Base-by-base conservation (phyloP, 345 rosid genomes). In the Syzygium grande region DNA sequence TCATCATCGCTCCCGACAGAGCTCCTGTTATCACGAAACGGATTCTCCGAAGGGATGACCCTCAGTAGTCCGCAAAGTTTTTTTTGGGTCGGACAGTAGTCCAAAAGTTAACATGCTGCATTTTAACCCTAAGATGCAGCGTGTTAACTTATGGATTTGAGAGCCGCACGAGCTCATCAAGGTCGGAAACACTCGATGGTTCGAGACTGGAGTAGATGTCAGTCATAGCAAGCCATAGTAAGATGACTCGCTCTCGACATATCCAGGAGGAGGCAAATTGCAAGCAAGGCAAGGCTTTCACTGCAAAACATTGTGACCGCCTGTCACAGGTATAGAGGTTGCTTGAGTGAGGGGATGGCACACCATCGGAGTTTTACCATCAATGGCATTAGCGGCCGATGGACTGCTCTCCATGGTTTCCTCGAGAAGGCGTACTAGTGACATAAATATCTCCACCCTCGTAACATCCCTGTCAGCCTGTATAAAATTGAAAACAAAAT, bases 401-500 rank as follows among this genome's bases (percentile, higher is more conserved):
- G 93, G 51, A 56, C 91, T 87, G 86, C 95, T 93, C 89, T 94
- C 93, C 87, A 90, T 89, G 43, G 96, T 94, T 92, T 96, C 94
- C 91, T 98, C 96, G 87, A 98, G 84, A 77, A 94, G 94, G 55
- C 85, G 95, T 89, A 95, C 97, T 34, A 98, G 96, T 15, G 97
- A 95, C 98, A 94, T 91, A 79, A 98, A 97, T 89, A 98, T 92
- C 87, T 97, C 98, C 96, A 96, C 94, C 91, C 99, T 94, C 49
- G 98, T 96, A 22, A 97, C 93, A 83, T 98, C 98, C 90, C 94
- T 91, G 91, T 91, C 95, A 83, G 99, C 99, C 99, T 98, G 93
- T 46, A 73, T 27, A 53, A 12, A 30, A 85, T 85, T 85, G 63
- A 85, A 5, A 58, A 53, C 13, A 54, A 19, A 19, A 34, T 19